Conservation (phyloP, 208 protist species). For the Leishmania turanica region DNA sequence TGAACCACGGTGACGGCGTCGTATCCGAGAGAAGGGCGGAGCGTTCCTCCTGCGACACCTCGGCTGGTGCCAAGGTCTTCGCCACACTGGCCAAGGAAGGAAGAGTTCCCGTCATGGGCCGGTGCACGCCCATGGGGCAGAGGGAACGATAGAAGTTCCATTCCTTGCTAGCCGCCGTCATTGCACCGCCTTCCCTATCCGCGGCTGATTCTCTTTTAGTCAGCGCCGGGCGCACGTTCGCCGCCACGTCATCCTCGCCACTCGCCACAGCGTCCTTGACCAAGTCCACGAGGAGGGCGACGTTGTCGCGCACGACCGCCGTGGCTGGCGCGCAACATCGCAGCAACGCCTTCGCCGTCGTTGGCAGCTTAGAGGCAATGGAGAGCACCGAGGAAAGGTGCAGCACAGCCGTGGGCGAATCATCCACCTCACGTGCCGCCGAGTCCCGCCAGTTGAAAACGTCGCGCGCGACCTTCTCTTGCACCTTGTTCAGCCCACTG, state of each 20-base stretch:
- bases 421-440: conserved; percentile 77
- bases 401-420: conserved; percentile 83
- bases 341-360: conserved; percentile 68
- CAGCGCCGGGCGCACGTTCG: neutral
- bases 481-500: conserved; percentile 57
- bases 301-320: conserved; percentile 59
- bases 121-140: conserved; percentile 46
- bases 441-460: conserved; percentile 89
- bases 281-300: conserved; percentile 62
- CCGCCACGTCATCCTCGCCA: conserved; percentile 11
- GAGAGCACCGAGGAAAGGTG: conserved; percentile 75
- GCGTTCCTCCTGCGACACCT: conserved; percentile 2
- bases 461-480: conserved; percentile 64
- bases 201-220: neutral
- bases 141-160: conserved; percentile 27
- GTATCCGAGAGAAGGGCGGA: conserved; percentile 17
- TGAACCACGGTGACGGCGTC: conserved; percentile 62
- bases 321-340: conserved; percentile 79
- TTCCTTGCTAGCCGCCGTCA: conserved; percentile 11
- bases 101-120: conserved; percentile 82
- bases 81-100: conserved; percentile 55
- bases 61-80: conserved; percentile 16
- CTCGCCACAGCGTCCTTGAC: conserved; percentile 47
- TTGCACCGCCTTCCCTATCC: neutral
- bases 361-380: conserved; percentile 86